Base-by-base conservation (phyloP, 805 yeast species). In the Limtongia smithiae region DNA sequence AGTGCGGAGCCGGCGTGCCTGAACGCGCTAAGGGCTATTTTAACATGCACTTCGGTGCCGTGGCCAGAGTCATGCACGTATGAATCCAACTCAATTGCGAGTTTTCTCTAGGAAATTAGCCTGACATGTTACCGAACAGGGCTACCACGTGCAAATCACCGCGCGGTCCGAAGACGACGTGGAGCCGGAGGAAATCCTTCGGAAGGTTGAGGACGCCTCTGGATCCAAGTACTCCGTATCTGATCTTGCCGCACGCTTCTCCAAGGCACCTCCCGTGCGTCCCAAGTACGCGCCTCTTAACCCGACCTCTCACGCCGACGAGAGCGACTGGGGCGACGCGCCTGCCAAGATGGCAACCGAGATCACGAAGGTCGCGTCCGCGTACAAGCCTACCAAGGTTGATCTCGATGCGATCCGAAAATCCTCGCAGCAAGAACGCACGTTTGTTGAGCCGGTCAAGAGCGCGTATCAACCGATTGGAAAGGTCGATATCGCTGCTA, bases 91-190 rank as follows among this genome's bases (percentile, higher is more conserved):
- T n/a, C n/a, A n/a, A n/a, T n/a, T n/a, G n/a, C n/a, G n/a, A n/a
- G n/a, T n/a, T n/a, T n/a, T n/a, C n/a, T n/a, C n/a, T n/a, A n/a
- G n/a, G n/a, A n/a, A n/a, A n/a, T n/a, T n/a, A n/a, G n/a, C n/a
- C n/a, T n/a, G n/a, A n/a, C n/a, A n/a, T n/a, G n/a, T n/a, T n/a
- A 15, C 7, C 18, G 2, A 22, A 2, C 32, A 75, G 59, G 95
- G 95, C 40, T 93, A 91, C 70, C 98, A 93, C 65, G 90, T 93
- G 46, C 97, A 93, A 69, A 82, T 93, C 58, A 89, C 96, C 41
- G 97, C 97, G n/a, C 81, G 97, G 70, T 95, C 87, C 64, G 73
- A 78, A 37, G 96, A 89, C 63, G 98, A 93, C 67, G 75, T 94
- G 65, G 85, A 87, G 60, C 84, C 85, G 37, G 75, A 75, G 22